These are phyloP conservation scores for Cerioporus squamosus DNA, from an alignment of 1,284 basidiomycete species.

Conservation along the genomic window DNA sequence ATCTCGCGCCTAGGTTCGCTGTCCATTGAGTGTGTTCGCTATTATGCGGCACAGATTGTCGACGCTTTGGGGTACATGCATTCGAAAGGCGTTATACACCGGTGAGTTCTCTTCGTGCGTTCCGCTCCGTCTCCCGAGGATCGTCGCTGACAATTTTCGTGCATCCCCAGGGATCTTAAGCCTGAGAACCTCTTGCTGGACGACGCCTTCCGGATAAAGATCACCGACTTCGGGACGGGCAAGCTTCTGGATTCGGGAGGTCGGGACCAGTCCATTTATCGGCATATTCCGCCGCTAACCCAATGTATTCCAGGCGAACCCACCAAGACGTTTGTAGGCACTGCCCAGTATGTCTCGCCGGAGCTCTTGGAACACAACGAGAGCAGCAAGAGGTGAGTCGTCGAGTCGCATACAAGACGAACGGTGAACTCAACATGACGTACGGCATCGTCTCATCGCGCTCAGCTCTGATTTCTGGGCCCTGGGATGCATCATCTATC, in stretches of 20 bases:
- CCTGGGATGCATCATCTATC: slow-evolving; percentile 94
- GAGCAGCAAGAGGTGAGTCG: slow-evolving; percentile 68
- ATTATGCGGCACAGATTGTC: slow-evolving; percentile 88
- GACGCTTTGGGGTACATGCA: slow-evolving; percentile 93
- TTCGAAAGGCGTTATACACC: slow-evolving; percentile 84
- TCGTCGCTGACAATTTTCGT: slow-evolving; percentile 10
- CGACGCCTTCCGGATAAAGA: slow-evolving; percentile 84
- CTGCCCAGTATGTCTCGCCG: slow-evolving; percentile 95
- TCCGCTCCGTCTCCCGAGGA: slow-evolving; percentile 6
- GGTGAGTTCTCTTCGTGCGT: slow-evolving; percentile 45
- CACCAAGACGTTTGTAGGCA: slow-evolving; percentile 91
- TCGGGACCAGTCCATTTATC: slow-evolving; percentile 34
- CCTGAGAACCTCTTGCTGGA: slow-evolving; percentile 94
- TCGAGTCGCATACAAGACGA: not conserved
- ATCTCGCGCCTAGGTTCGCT: slow-evolving; percentile 85
- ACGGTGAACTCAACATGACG: slow-evolving; percentile 20
- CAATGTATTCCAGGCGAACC: slow-evolving; percentile 45
- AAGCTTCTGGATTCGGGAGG: slow-evolving; percentile 76
- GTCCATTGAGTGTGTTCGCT: slow-evolving; percentile 72
- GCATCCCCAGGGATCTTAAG: slow-evolving; percentile 72
- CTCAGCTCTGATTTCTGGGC: slow-evolving; percentile 96
- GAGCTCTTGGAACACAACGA: slow-evolving; percentile 84
- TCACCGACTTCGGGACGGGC: slow-evolving; percentile 97
- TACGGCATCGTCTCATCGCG: not conserved
- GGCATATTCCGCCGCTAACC: slow-evolving; percentile 20